Base-by-base conservation (phyloP, 2,329 filamentous ascomycete species). In the Diplodia intermedia region DNA sequence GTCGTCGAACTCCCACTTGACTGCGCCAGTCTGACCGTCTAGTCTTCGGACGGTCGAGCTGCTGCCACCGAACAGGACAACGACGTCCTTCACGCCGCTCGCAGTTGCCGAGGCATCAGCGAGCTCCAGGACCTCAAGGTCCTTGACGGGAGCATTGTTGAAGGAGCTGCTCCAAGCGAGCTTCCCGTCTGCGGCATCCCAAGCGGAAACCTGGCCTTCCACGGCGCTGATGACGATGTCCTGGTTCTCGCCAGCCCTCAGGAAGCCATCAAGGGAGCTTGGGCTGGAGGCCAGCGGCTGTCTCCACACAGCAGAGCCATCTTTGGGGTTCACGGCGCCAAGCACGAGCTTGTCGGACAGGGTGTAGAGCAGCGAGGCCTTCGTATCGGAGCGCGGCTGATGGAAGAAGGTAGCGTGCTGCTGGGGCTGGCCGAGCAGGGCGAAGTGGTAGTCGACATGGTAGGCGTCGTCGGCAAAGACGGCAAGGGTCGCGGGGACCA, bases 401-500 rank as follows among this genome's bases (percentile, higher is more conserved):
- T 97, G 93, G 87, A 98, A 98, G 86, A 98, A 96, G 73, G 94
- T 97, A 70, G 92, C 91, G 71, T 92, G 88, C 77, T 88, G 84
- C 78, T 91, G 90, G 66, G 95, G 93, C 47, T 92, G 82, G 75
- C 95, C 95, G 75, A 99, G 84, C 60, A 98, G 89, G 71, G 92
- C 88, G 82, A 97, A 89, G 81, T 98, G 94, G 82, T 93, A 98
- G 81, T 99, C 95, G 78, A 96, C 88, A 74, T 92, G 87, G 82
- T 90, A 94, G 72, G 96, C 93, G 80, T 99, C 94, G 77, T 99
- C 95, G 73, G 87, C 85, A 82, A 93, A 97, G 69, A 98, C 88
- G 71, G 93, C 92, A 75, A 81, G 77, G 63, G 87, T 82, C 76
- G 84, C 75, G 73, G 83, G 77, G 72, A 82, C 82, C 74, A 89